phyloP scores from a whole-genome alignment of 768 basidiomycete species.

The Royoungia palumana region DNA sequence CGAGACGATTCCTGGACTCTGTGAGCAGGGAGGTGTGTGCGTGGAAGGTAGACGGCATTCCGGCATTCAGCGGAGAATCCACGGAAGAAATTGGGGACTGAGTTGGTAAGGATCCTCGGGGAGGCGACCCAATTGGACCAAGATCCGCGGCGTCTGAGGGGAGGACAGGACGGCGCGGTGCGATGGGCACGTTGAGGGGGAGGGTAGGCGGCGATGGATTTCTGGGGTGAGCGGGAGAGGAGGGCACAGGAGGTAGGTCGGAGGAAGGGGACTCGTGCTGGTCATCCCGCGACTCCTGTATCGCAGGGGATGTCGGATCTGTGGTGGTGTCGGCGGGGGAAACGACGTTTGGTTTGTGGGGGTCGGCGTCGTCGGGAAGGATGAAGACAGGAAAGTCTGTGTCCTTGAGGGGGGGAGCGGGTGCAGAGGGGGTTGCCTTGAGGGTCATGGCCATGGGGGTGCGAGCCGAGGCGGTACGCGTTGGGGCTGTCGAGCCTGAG shows the following conservation, averaged over 20 bases:
- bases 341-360: neutral
- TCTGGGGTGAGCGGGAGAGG: constrained; percentile 20
- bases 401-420: constrained; percentile 73
- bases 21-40: constrained; percentile 53
- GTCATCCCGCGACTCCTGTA: constrained; percentile 14
- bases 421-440: constrained; percentile 73
- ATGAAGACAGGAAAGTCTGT: constrained; percentile 72
- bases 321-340: constrained; percentile 5
- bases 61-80: constrained; percentile 41
- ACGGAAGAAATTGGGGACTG: constrained; percentile 51
- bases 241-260: constrained; percentile 10
- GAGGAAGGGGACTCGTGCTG: neutral
- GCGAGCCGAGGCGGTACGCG: constrained; percentile 49
- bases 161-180: constrained; percentile 45
- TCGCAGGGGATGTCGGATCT: neutral
- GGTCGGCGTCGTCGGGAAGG: constrained; percentile 55
- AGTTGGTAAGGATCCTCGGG: constrained; percentile 44
- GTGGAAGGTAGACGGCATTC: constrained; percentile 65
- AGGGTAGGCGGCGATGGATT: constrained; percentile 47
- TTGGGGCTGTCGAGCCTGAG: constrained; percentile 67
- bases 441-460: constrained; percentile 64
- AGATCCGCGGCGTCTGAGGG: constrained; percentile 50
- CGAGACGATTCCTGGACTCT: constrained; percentile 36
- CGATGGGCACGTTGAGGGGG: constrained; percentile 47
- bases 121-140: constrained; percentile 83